Conservation (phyloP, 768 basidiomycete species). For the Suillus fuscotomentosus region DNA sequence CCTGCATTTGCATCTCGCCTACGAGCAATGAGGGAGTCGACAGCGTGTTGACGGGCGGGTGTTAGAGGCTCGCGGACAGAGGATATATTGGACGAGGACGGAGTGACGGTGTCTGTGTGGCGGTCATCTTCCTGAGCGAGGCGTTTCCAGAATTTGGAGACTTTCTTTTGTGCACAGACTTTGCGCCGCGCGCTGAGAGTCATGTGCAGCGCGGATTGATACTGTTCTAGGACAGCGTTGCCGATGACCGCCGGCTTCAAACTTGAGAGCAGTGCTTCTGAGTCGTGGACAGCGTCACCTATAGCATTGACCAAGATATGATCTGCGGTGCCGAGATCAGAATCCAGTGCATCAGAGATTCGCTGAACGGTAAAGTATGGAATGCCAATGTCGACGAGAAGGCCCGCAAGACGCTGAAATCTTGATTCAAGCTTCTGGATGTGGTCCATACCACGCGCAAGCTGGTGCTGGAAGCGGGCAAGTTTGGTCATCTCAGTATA, state of each 20-base stretch:
- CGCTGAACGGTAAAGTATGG: conserved; percentile 20
- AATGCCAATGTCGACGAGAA: conserved; percentile 29
- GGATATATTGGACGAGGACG: conserved; percentile 31
- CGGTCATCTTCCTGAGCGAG: conserved; percentile 33
- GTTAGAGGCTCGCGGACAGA: conserved; percentile 25
- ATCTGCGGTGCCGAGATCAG: conserved; percentile 35
- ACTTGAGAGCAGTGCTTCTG: conserved; percentile 41
- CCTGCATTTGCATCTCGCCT: conserved; percentile 15
- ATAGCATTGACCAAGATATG: conserved; percentile 44
- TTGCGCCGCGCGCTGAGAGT: conserved; percentile 44
- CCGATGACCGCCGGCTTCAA: conserved; percentile 36
- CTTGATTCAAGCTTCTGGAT: conserved; percentile 27
- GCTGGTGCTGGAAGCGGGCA: conserved; percentile 25
- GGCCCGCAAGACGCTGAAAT: conserved; percentile 20
- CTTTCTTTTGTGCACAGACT: conserved; percentile 42
- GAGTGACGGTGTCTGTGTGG: conserved; percentile 22
- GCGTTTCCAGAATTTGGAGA: conserved; percentile 46
- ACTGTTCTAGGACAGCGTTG: conserved; percentile 40
- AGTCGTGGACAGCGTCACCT: conserved; percentile 37
- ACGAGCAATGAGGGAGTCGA: conserved; percentile 36
- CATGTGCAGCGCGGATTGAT: conserved; percentile 44
- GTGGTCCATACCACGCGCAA: conserved; percentile 21
- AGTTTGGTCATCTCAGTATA: conserved; percentile 27
- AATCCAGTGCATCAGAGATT: conserved; percentile 21
- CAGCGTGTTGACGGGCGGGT: conserved; percentile 29